These are phyloP conservation scores for Aspergillus mulundensis DNA, from an alignment of 495 filamentous ascomycete genomes.

Conservation along the genomic window DNA sequence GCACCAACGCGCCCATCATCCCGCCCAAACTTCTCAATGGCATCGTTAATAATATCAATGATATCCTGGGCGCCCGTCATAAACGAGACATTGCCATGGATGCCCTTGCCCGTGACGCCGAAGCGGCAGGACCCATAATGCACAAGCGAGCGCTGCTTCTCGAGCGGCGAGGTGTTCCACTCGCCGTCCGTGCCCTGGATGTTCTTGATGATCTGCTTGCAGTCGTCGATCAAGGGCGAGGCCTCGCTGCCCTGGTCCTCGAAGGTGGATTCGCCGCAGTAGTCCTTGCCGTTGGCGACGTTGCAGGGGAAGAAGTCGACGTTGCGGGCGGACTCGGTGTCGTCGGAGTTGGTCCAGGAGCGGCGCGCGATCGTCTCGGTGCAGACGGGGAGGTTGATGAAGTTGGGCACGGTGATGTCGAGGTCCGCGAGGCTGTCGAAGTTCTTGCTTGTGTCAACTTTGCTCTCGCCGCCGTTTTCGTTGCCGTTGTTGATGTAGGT, in stretches of 20 bases:
- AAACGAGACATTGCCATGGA: slow-evolving; percentile 1
- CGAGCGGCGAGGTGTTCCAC: neutral
- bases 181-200: slow-evolving; percentile 20
- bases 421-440: slow-evolving; percentile 16
- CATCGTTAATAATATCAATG: slow-evolving; percentile 8
- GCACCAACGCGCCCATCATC: slow-evolving; percentile 1
- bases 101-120: slow-evolving; percentile 1
- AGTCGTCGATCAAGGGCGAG: slow-evolving; percentile 27
- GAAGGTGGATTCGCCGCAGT: slow-evolving; percentile 25
- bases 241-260: slow-evolving; percentile 24
- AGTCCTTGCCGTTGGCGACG: slow-evolving; percentile 13
- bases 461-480: slow-evolving; percentile 19
- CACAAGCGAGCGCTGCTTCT: slow-evolving; percentile 7
- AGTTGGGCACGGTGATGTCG: slow-evolving; percentile 27
- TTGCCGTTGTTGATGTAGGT: slow-evolving; percentile 29
- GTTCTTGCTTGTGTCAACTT: slow-evolving; percentile 19
- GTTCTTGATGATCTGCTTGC: slow-evolving; percentile 28
- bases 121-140: slow-evolving; percentile 8
- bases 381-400: slow-evolving; percentile 30
- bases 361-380: slow-evolving; percentile 11
- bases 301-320: slow-evolving; percentile 24
- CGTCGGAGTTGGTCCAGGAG: slow-evolving; percentile 15
- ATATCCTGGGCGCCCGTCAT: slow-evolving; percentile 6
- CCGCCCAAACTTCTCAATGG: slow-evolving; percentile 1
- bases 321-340: slow-evolving; percentile 7